Base-by-base conservation (phyloP, 805 yeast species). In the Nakazawaea sp. region DNA sequence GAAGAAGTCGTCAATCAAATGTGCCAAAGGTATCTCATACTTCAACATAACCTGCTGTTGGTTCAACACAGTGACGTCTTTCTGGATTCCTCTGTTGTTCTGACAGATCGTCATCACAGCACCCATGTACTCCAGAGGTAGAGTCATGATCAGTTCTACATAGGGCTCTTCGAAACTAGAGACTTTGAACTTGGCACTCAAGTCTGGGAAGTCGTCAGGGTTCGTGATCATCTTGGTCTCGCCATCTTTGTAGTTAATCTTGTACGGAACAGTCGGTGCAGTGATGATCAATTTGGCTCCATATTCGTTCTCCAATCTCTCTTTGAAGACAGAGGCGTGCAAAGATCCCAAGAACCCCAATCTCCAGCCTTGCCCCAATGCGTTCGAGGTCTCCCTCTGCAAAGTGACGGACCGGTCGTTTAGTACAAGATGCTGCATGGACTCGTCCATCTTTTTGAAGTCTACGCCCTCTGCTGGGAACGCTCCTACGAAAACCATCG, bases 401-500 rank as follows among this genome's bases (percentile, higher is more conserved):
- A 90, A 66, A 0, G 92, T 77, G 2, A 92, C 97, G 1, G 96
- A 81, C 49, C 97, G 74, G 53, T 90, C 98, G 55, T 90, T 90
- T 41, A 92, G 64, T 5, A 90, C 95, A 45, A 90, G 66, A 51
- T 87, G 88, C 49, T 81, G 85, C 58, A 90, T 77, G 55, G 88
- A 81, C 49, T 92, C 97, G 52, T 92, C 95, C 66, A 90, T 69
- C 19, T 74, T 81, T 43, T 84, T 83, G 56, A 90, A 90, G 50
- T 90, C 96, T 0, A 81, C 72, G 4, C 96, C 96, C 51, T 90
- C 96, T 0, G 96, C 92, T 0, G 98, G 97, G 49, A 87, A 90
- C 0, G 97, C 98, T 11, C 97, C 97, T 33, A 90, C 94, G 56
- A 90, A 92, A 7, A 90, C 97, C 97, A 92, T 92, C 1, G 97